Base-by-base conservation (phyloP, 768 basidiomycete species). In the Arthromyces matolae region DNA sequence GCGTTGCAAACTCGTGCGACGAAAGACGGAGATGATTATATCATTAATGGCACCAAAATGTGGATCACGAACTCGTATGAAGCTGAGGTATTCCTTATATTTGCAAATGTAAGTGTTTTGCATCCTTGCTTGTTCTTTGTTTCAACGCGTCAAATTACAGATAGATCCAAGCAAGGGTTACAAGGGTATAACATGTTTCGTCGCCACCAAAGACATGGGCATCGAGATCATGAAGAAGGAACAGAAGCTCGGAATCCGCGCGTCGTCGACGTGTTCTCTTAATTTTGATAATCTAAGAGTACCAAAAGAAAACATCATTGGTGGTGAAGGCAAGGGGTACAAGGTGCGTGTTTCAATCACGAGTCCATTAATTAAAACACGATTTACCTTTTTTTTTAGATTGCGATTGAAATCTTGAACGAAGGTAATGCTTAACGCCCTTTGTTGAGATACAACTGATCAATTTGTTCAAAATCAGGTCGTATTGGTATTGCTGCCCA, bases 101-200 rank as follows among this genome's bases (percentile, higher is more conserved):
- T 99, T 52, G 96, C 96, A 42, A 99, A 91, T 52, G 91, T 93
- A 48, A 50, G 80, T 63, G 29, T 16, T 37, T 46, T 27, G 42
- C 27, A 31, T 28, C 31, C 16, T 13, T 28, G 23, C 23, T 19
- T 10, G 29, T 13, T 42, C 8, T 19, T 35, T 27, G n/a, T 42
- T 42, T 24, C 31, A 10, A 34, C 13, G 27, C 16, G 19, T 36
- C 24, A 6, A 23, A 8, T n/a, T n/a, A 9, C 44, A 89, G 86
- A 62, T 83, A 16, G 92, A 96, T 66, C 86, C 90, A 0, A 86
- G 79, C 55, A 92, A 93, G 63, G 94, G 96, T 0, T 98, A 99
- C 80, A 99, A 98, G 67, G 96, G 96, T 18, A 99, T 99, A 65
- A 95, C 96, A 4, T 98, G 95, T 68, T 99, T 99, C 69, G 72